Evolutionary conservation across 176 grass and related monocot genomes (phyloP).

Genomic region (Bothriochloa decipiens): DNA sequence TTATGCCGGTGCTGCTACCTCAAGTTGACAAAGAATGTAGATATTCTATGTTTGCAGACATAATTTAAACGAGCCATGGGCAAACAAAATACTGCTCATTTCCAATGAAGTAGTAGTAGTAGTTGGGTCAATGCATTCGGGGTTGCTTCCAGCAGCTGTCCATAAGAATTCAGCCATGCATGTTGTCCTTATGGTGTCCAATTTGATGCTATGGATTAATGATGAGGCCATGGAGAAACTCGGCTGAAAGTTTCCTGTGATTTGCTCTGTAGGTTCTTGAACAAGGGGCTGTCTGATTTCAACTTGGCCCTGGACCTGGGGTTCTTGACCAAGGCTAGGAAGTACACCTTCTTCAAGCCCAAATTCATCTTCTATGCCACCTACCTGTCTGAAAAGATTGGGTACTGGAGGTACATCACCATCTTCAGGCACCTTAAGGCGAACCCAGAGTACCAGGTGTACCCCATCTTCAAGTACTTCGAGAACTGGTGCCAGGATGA

Average conservation of each 20-base stretch:
- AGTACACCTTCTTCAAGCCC: constrained; percentile 99
- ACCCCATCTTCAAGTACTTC: constrained; percentile 99
- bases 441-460: constrained; percentile 84
- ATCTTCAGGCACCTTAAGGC: constrained; percentile 91
- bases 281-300: constrained; percentile 98
- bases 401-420: constrained; percentile 99
- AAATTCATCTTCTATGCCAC: constrained; percentile 99
- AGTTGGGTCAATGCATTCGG: not conserved
- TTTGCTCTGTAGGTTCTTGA: constrained; percentile 76
- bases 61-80: not conserved
- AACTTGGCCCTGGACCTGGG: constrained; percentile 93
- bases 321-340: constrained; percentile 97
- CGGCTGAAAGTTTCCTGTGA: not conserved
- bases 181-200: not conserved
- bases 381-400: constrained; percentile 95
- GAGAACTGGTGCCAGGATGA: constrained; percentile 99
- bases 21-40: constrained; percentile 16
- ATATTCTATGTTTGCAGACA: not conserved
- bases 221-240: not conserved
- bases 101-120: not conserved
- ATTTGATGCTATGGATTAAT: not conserved
- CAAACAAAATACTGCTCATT: not conserved
- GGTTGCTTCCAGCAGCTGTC: not conserved
- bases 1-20: not conserved
- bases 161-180: not conserved